Evolutionary conservation across 495 filamentous ascomycete species (phyloP).

Genomic region (Penicillium bialowiezense): DNA sequence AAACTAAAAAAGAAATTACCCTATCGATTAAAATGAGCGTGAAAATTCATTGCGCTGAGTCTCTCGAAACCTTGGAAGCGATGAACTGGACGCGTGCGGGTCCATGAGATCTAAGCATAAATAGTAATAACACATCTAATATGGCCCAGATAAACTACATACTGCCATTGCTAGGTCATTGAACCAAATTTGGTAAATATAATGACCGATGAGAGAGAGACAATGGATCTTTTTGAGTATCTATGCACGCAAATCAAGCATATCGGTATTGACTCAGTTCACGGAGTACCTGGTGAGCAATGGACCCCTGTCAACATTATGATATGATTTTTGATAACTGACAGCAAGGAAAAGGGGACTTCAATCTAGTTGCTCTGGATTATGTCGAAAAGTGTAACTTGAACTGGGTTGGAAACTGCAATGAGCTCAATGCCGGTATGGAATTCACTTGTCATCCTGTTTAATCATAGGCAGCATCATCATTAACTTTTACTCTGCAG

Average conservation of each 20-base stretch:
- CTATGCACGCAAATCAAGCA: background rate
- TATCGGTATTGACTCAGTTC: background rate
- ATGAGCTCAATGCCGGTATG: constrained; percentile 20
- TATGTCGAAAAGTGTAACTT: constrained; percentile 7
- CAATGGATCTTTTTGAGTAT: constrained; percentile 1
- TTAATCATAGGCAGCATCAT: too few relatives aligned
- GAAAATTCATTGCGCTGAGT: too few relatives aligned
- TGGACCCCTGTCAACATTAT: background rate
- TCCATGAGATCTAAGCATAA: background rate
- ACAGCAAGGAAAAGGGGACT: constrained; percentile 3
- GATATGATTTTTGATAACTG: background rate
- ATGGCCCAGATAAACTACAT: too few relatives aligned
- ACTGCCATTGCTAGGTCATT: too few relatives aligned
- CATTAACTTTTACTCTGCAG: too few relatives aligned
- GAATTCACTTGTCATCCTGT: too few relatives aligned
- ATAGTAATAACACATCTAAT: background rate
- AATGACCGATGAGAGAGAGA: background rate
- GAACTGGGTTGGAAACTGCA: constrained; percentile 13
- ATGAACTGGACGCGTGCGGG: background rate
- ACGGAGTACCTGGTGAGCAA: constrained; percentile 2
- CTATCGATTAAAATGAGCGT: too few relatives aligned
- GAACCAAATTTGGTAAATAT: too few relatives aligned
- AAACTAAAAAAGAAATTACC: too few relatives aligned
- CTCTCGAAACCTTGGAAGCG: too few relatives aligned
- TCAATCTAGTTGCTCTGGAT: constrained; percentile 14